Percentiles rank a stretch among this genome's conserved stretches.
Evolutionary conservation across 768 basidiomycete genomes (phyloP).

Genomic region (Termitomyces sp.): DNA sequence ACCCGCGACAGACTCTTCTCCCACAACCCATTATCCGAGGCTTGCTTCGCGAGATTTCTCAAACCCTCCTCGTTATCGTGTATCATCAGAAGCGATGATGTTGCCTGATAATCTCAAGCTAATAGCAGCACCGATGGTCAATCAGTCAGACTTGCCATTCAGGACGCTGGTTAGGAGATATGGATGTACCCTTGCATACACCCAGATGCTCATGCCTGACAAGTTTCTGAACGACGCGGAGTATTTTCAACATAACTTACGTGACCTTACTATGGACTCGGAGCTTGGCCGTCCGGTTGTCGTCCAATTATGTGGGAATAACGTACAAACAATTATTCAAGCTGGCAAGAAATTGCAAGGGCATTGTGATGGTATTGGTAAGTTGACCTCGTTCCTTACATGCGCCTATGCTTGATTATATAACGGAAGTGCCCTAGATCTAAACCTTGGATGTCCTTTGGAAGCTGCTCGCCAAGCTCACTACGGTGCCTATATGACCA

Average conservation of each 20-base stretch:
- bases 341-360: conserved; percentile 56
- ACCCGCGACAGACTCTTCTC: not conserved
- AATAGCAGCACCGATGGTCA: conserved; percentile 73
- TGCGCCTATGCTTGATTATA: not conserved
- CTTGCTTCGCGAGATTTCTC: not conserved
- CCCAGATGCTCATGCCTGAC: conserved; percentile 72
- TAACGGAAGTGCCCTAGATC: conserved; percentile 37
- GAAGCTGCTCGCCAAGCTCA: conserved; percentile 60
- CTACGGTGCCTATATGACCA: conserved; percentile 73
- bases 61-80: not conserved
- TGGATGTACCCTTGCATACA: conserved; percentile 65
- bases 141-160: conserved; percentile 76
- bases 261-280: conserved; percentile 40
- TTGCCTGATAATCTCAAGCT: conserved; percentile 24
- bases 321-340: conserved; percentile 52
- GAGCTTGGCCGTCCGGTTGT: conserved; percentile 44
- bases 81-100: conserved; percentile 6
- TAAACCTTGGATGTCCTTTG: conserved; percentile 81
- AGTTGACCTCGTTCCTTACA: conserved; percentile 8
- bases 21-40: not conserved
- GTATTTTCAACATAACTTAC: conserved; percentile 59
- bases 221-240: conserved; percentile 56
- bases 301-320: conserved; percentile 71
- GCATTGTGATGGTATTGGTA: conserved; percentile 70
- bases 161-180: conserved; percentile 54